Conservation (phyloP, 441 rosid species). For the Rhodomyrtus psidioides region DNA sequence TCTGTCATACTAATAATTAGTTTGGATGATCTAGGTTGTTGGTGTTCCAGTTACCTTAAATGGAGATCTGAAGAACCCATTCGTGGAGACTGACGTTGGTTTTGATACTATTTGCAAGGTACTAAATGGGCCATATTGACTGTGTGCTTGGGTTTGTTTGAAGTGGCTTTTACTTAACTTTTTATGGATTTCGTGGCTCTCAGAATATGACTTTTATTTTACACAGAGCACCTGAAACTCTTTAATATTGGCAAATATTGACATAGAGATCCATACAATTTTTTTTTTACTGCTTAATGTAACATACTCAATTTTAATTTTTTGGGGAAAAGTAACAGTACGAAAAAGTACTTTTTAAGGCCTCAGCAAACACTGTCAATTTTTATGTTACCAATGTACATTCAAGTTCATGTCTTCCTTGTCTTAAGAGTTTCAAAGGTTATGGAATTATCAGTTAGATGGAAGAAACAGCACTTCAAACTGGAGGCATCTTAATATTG, state of each 20-base stretch:
- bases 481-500: background rate
- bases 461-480: background rate
- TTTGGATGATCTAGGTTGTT: background rate
- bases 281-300: background rate
- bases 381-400: background rate
- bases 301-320: background rate
- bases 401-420: background rate
- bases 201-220: background rate
- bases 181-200: background rate
- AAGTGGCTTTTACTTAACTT: background rate
- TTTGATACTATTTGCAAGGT: constrained; percentile 2
- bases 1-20: background rate
- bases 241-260: background rate
- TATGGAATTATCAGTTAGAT: background rate
- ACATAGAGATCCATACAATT: background rate
- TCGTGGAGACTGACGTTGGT: constrained; percentile 1
- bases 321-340: background rate
- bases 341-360: background rate
- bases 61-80: constrained; percentile 3
- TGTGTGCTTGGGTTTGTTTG: background rate
- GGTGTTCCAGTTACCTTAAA: constrained; percentile 2
- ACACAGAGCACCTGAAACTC: background rate
- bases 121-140: background rate
- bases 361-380: background rate
- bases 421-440: background rate